Conservation (phyloP, 164 flowering plant genomes). For the Warburgia ugandensis region DNA sequence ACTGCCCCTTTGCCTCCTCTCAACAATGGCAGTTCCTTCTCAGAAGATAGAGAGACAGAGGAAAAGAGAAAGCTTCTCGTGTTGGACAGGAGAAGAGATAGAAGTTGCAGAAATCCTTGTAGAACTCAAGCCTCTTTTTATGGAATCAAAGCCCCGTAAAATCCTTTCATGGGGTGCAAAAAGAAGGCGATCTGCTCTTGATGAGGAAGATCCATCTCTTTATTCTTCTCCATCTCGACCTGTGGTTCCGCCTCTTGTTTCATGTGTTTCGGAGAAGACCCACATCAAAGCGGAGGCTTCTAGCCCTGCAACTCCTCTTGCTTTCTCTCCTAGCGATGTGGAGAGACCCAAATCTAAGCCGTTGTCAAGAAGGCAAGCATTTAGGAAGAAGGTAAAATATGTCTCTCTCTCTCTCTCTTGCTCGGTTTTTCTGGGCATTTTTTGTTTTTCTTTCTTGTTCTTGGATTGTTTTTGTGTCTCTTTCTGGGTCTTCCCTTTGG, state of each 20-base stretch:
- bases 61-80: neutral
- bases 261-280: neutral
- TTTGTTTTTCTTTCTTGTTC: no score
- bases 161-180: conserved; percentile 29
- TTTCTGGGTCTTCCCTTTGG: no score
- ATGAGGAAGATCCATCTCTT: neutral
- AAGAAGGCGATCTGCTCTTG: conserved; percentile 30
- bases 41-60: neutral
- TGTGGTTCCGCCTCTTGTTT: neutral
- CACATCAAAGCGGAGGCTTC: conserved; percentile 13
- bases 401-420: no score
- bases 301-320: conserved; percentile 47
- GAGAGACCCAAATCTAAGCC: conserved; percentile 34
- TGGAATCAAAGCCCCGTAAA: neutral
- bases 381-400: conserved; percentile 31
- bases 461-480: no score
- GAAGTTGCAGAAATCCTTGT: conserved; percentile 19
- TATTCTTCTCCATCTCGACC: no score
- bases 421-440: no score
- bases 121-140: conserved; percentile 14
- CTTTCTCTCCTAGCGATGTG: conserved; percentile 30
- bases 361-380: conserved; percentile 12
- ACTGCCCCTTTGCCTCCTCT: neutral
- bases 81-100: conserved; percentile 8
- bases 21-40: neutral